Evolutionary conservation across 208 protist genomes (phyloP).

Genomic region (Angomonas deanei): DNA sequence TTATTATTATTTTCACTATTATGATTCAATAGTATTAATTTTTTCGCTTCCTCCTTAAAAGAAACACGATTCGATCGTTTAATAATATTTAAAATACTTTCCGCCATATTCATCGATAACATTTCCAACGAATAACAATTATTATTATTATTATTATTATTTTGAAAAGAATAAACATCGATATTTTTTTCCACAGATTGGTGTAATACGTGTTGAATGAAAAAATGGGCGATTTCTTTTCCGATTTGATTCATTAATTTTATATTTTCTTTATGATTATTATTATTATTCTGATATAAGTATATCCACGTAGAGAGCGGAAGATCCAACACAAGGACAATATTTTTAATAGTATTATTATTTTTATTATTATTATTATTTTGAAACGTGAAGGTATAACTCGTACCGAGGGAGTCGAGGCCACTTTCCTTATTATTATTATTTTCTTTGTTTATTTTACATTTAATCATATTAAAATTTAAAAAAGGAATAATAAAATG

Average conservation of each 20-base stretch:
- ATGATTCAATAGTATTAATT: conserved; percentile 26
- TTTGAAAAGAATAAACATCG: background rate
- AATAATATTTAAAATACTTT: conserved; percentile 50
- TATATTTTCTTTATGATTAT: background rate
- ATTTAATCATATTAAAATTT: background rate
- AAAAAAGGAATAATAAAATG: background rate
- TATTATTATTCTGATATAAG: background rate
- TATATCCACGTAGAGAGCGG: conserved; percentile 3
- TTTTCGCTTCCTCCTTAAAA: conserved; percentile 54
- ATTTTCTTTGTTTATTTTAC: background rate
- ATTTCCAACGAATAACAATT: conserved; percentile 2
- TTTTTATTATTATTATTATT: background rate
- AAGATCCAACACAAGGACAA: conserved; percentile 32
- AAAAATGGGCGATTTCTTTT: background rate
- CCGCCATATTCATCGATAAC: conserved; percentile 47
- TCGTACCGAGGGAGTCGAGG: conserved; percentile 20
- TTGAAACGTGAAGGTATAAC: conserved; percentile 9
- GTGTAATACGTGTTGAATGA: background rate
- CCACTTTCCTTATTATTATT: background rate
- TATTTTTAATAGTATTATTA: conserved; percentile 6
- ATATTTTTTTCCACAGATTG: background rate
- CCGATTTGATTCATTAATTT: background rate
- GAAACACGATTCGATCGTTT: conserved; percentile 29
- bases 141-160: too few species aligned
- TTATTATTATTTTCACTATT: background rate